Evolutionary conservation across 1,139 yeast genomes (phyloP).

Genomic region (Yarrowia galli): DNA sequence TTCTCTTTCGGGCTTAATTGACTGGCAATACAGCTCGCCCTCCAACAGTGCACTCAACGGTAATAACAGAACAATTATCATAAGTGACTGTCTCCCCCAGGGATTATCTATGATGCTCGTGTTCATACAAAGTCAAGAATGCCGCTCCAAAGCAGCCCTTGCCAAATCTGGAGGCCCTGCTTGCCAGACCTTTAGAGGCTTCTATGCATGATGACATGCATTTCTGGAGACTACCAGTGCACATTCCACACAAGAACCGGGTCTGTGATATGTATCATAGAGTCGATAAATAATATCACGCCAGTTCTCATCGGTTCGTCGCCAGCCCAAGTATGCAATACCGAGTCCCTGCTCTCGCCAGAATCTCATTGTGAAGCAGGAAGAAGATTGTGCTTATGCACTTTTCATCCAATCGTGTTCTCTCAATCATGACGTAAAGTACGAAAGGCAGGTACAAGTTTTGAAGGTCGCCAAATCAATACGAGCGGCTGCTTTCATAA

Average conservation of each 20-base stretch:
- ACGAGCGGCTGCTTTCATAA: no score
- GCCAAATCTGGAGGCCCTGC: not conserved
- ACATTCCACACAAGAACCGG: not conserved
- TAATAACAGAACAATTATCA: not conserved
- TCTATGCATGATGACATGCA: slow-evolving; percentile 6
- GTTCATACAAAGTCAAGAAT: not conserved
- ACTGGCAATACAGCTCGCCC: not conserved
- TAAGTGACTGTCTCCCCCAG: no score
- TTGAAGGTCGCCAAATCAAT: no score
- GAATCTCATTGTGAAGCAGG: not conserved
- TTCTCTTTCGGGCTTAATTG: not conserved
- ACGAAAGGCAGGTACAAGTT: no score
- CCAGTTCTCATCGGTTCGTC: not conserved
- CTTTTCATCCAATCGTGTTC: no score
- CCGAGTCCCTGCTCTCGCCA: not conserved
- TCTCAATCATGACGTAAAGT: no score
- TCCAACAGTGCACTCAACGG: not conserved
- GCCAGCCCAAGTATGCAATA: not conserved
- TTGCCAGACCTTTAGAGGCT: not conserved
- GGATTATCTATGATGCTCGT: not conserved
- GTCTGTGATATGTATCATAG: not conserved
- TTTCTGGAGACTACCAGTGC: not conserved
- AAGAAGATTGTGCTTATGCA: not conserved
- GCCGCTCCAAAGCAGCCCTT: slow-evolving; percentile 12
- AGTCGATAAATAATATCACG: slow-evolving; percentile 2